Conservation (phyloP, 2,329 filamentous ascomycete genomes). For the Colletotrichum salicis region DNA sequence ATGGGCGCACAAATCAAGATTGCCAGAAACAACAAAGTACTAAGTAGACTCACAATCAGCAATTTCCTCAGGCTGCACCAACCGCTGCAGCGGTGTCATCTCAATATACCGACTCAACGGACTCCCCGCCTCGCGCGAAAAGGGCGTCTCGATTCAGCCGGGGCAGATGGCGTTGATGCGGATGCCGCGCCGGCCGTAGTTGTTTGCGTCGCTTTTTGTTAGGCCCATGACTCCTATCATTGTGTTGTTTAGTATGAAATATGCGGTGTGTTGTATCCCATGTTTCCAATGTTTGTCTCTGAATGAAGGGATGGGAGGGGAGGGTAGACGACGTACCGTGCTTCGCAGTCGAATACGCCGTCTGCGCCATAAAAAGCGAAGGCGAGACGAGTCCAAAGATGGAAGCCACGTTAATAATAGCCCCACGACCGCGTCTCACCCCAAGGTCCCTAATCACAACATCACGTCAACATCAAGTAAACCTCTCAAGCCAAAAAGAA, state of each 20-base stretch:
- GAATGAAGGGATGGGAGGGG: no score
- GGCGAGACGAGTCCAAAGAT: slow-evolving; percentile 61
- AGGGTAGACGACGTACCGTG: slow-evolving; percentile 52
- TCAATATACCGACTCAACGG: slow-evolving; percentile 52
- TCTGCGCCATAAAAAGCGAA: slow-evolving; percentile 47
- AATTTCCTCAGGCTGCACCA: slow-evolving; percentile 62
- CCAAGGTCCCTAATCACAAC: slow-evolving; percentile 45
- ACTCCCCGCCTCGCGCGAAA: slow-evolving; percentile 39
- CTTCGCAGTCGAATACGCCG: slow-evolving; percentile 63
- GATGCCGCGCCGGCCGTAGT: slow-evolving; percentile 62
- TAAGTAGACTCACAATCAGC: slow-evolving; percentile 49
- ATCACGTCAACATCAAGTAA: no score
- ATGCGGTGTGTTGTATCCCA: no score
- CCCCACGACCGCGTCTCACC: slow-evolving; percentile 54
- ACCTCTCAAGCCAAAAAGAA: no score
- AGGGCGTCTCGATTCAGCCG: slow-evolving; percentile 57
- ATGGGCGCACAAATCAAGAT: neutral
- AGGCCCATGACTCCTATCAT: slow-evolving; percentile 57
- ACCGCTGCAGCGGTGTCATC: slow-evolving; percentile 58
- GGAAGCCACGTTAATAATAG: slow-evolving; percentile 65
- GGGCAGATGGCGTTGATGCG: slow-evolving; percentile 72
- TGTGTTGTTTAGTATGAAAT: neutral
- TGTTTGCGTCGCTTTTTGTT: slow-evolving; percentile 63
- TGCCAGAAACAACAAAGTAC: neutral
- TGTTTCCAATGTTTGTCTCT: neutral